Evolutionary conservation across 1,284 basidiomycete genomes (phyloP), one percentile per base, ranked within the genome.

Genomic region (Rhodotorula sp.): DNA sequence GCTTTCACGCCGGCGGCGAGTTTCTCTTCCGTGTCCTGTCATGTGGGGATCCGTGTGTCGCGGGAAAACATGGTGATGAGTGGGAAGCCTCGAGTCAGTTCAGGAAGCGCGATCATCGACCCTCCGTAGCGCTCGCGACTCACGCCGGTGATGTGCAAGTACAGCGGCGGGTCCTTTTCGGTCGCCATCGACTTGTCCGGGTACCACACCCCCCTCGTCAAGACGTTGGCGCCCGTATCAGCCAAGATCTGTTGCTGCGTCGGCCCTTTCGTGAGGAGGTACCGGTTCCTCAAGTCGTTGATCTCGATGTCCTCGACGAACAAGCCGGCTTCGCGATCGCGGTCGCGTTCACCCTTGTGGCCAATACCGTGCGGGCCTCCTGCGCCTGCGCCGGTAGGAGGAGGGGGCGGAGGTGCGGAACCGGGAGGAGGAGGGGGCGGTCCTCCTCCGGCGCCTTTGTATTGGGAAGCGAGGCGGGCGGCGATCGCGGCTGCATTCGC

Each of bases 261-360:
- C 46, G 90, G 87, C 3, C 92, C 91, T 81, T 93, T 97, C 58
- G 97, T 99, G 79, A 99, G 84, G 81, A 98, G 85, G 82, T 99
- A 99, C 71, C 96, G 86, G 83, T 99, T 99, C 78, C 95, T 85
- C 69, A 96, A 86, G 83, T 99, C 97, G 82, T 99, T 98, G 82
- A 99, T 97, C 81, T 98, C 95, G 72, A 99, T 92, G 81, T 97
- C 93, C 78, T 92, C 87, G 21, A 88, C 89, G 79, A 90, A 62
- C 66, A 67, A 48, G 1, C 66, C 66, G 21, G 57, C 47, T 26
- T 62, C 66, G n/a, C 66, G 46, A 16, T 67, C 66, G 34, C 61
- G n/a, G 18, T 62, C 66, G 18, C 66, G 57, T 47, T 67, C 66
- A 3, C 47, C 31, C 14, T 46, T 29, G 54, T 58, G 52, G 0